phyloP scores from a whole-genome alignment of 352 stramenopile genomes.

The Saprolegnia parasitica region DNA sequence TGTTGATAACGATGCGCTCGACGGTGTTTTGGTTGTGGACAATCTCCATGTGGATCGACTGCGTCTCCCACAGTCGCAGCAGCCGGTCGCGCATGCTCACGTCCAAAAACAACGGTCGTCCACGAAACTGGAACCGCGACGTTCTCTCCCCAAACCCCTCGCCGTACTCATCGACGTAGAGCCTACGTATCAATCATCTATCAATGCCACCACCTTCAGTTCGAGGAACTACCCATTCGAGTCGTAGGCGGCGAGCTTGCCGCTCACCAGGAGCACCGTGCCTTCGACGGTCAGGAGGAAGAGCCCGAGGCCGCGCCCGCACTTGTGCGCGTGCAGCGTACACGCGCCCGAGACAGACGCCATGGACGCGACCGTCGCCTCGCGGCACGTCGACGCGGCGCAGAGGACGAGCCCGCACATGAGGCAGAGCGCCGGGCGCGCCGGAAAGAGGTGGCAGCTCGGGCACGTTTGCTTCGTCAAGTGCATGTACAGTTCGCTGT shows the following conservation, averaged over 20 bases:
- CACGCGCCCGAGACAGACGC: slow-evolving; percentile 78
- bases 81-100: slow-evolving; percentile 61
- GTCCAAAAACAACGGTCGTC: slow-evolving; percentile 75
- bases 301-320: slow-evolving; percentile 71
- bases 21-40: slow-evolving; percentile 86
- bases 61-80: slow-evolving; percentile 65
- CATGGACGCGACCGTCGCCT: slow-evolving; percentile 54
- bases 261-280: slow-evolving; percentile 79
- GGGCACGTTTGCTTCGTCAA: slow-evolving; percentile 76
- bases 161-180: slow-evolving; percentile 86
- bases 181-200: slow-evolving; percentile 43
- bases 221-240: background rate
- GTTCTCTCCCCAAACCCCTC: slow-evolving; percentile 85
- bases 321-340: slow-evolving; percentile 82
- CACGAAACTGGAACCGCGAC: slow-evolving; percentile 65
- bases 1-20: slow-evolving; percentile 84
- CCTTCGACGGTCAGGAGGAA: slow-evolving; percentile 81
- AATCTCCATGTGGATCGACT: slow-evolving; percentile 83
- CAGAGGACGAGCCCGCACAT: slow-evolving; percentile 76
- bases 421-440: slow-evolving; percentile 78
- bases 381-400: slow-evolving; percentile 76
- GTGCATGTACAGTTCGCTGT: slow-evolving; percentile 82
- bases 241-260: slow-evolving; percentile 76
- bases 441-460: slow-evolving; percentile 69
- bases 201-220: background rate